Base-by-base conservation (phyloP, 768 basidiomycete species). In the Tulasnella sp. region DNA sequence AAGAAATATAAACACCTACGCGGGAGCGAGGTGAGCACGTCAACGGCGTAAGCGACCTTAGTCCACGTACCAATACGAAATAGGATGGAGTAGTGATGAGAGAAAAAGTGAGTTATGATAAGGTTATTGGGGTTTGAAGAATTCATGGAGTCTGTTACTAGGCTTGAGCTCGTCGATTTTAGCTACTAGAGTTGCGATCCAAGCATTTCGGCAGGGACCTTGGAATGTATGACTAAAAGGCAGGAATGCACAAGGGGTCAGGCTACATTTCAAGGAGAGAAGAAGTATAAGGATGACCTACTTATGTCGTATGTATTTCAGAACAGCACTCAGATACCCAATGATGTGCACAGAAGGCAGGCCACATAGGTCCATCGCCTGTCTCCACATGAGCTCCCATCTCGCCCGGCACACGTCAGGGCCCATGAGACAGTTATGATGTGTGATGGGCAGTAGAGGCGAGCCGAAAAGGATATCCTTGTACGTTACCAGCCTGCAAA, bases 401-500 rank as follows among this genome's bases (percentile, higher is more conserved):
- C 58, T 44, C 32, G 58, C 58, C 19, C 58, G 58, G n/a, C 58
- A 59, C 15, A 32, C 29, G 19, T 43, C 47, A 19, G 48, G 47
- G 9, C 43, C 58, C 55, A 56, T 17, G 21, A 47, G 47, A 34
- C 58, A 59, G 23, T 59, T 26, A 30, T 59, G 58, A 32, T 32
- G 21, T 11, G 32, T 38, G 50, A 59, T 59, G 24, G 58, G 45
- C 47, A 59, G 48, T 38, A 38, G 5, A 29, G 45, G 58, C 15
- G 47, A 29, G 47, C 29, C 43, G 47, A 59, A 59, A 23, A 59
- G 30, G 27, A 32, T 29, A 42, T 59, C 58, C 24, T 59, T 59
- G 48, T 49, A 59, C 19, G 58, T 50, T 32, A 50, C 58, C 32
- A 59, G 58, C 50, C 49, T 59, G 50, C 58, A 59, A 47, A 59